Conservation (phyloP, 2,329 filamentous ascomycete species). For the Stachybotrys chlorohalonatus region DNA sequence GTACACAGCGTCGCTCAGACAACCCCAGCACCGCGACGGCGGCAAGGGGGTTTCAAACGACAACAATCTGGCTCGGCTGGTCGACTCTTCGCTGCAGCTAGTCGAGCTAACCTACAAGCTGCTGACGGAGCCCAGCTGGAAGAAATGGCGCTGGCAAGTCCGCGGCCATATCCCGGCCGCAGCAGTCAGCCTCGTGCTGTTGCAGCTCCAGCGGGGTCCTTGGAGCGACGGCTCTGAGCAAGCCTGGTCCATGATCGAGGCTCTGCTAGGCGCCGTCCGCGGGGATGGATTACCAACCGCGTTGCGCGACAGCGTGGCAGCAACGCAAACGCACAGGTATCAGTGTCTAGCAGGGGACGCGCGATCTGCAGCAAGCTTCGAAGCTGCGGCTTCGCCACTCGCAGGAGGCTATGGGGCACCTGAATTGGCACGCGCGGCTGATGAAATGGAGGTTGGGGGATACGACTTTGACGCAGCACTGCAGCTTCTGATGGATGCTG, state of each 20-base stretch:
- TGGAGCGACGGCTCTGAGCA: slow-evolving; percentile 13
- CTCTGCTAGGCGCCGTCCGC: not conserved
- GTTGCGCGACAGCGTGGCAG: not conserved
- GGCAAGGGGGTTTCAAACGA: not conserved
- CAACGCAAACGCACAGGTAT: too few species aligned
- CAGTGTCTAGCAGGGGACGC: too few species aligned
- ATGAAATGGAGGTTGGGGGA: not conserved
- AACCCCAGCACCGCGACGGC: not conserved
- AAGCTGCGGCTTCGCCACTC: too few species aligned
- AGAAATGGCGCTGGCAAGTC: slow-evolving; percentile 19
- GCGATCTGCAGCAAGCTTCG: too few species aligned
- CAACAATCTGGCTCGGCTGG: slow-evolving; percentile 3
- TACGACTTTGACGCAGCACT: not conserved
- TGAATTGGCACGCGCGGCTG: too few species aligned
- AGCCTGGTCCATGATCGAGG: not conserved
- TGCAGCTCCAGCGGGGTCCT: slow-evolving; percentile 8
- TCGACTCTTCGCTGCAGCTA: slow-evolving; percentile 5
- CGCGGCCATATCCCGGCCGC: slow-evolving; percentile 17
- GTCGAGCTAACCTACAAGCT: slow-evolving; percentile 13
- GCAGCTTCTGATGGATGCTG: not conserved
- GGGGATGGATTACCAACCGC: not conserved
- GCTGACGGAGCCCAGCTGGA: slow-evolving; percentile 11
- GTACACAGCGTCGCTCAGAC: slow-evolving; percentile 3
- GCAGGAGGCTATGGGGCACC: too few species aligned
- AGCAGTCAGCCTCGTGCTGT: slow-evolving; percentile 13